phyloP scores from a whole-genome alignment of 805 yeast species.

The Cephaloascus albidus region DNA sequence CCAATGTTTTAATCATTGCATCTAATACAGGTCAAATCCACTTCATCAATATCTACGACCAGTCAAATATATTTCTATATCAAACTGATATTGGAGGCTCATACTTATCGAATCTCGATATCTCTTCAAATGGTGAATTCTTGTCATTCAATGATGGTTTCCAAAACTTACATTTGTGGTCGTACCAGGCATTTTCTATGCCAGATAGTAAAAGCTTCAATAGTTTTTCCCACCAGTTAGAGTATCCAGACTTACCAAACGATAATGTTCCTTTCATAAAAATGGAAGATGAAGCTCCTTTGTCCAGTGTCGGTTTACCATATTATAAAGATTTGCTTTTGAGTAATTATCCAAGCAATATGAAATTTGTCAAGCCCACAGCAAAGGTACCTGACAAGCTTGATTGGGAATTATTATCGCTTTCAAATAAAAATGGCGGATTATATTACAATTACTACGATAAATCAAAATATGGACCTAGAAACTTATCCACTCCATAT shows the following conservation, averaged over 20 bases:
- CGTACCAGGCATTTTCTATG: conserved; percentile 24
- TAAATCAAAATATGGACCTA: conserved; percentile 42
- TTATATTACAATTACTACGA: conserved; percentile 44
- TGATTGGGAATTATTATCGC: conserved; percentile 36
- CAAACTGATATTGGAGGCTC: conserved; percentile 48
- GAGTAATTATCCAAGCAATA: conserved; percentile 70
- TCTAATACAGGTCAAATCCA: conserved; percentile 78
- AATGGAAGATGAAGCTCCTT: conserved; percentile 24
- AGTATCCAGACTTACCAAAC: conserved; percentile 8
- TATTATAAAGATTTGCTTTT: conserved; percentile 68
- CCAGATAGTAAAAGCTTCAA: conserved; percentile 14
- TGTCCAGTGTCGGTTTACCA: conserved; percentile 77
- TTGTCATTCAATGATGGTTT: conserved; percentile 59
- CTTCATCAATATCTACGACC: conserved; percentile 75
- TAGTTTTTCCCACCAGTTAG: conserved; percentile 17
- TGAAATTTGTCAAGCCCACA: conserved; percentile 45
- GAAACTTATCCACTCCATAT: conserved; percentile 39
- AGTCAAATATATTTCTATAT: conserved; percentile 53
- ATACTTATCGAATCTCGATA: conserved; percentile 38
- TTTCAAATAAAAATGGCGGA: conserved; percentile 23
- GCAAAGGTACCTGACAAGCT: conserved; percentile 53
- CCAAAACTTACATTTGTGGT: conserved; percentile 63
- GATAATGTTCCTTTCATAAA: neutral
- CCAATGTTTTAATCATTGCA: conserved; percentile 66
- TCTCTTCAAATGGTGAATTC: conserved; percentile 69